Percentiles rank a stretch among this genome's conserved stretches.
Conservation (phyloP, 1,284 basidiomycete genomes). For the Austroboletus rostrupii region DNA sequence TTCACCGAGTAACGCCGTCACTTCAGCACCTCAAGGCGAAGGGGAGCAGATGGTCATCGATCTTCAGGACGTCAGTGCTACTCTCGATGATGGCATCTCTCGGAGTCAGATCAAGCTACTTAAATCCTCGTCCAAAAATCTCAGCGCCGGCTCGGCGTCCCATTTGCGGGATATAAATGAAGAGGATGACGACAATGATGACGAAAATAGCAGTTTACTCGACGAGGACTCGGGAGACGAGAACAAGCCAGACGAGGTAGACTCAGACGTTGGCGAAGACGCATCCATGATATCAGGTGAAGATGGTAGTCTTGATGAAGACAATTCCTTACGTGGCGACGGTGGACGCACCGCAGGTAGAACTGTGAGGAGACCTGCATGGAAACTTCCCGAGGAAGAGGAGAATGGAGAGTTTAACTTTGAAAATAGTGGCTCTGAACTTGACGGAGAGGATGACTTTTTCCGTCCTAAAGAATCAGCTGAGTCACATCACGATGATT, state of each 20-base stretch:
- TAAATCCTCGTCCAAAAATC: slow-evolving; percentile 67
- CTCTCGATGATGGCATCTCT: slow-evolving; percentile 82
- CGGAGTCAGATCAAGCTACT: slow-evolving; percentile 85
- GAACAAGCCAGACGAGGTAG: slow-evolving; percentile 24
- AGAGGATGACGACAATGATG: slow-evolving; percentile 20
- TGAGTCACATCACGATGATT: slow-evolving; percentile 46
- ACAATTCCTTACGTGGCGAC: slow-evolving; percentile 21
- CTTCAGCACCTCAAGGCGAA: slow-evolving; percentile 66
- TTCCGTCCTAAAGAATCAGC: slow-evolving; percentile 56
- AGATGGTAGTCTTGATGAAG: slow-evolving; percentile 13
- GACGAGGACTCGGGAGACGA: slow-evolving; percentile 24
- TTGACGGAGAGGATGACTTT: slow-evolving; percentile 66
- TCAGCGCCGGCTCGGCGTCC: slow-evolving; percentile 32
- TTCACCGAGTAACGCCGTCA: slow-evolving; percentile 11
- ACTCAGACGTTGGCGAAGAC: slow-evolving; percentile 25
- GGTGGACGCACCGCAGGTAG: slow-evolving; percentile 49
- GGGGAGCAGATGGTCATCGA: slow-evolving; percentile 98
- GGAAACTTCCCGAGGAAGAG: slow-evolving; percentile 34
- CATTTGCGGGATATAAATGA: slow-evolving; percentile 30
- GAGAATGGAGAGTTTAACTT: slow-evolving; percentile 54
- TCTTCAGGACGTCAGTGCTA: slow-evolving; percentile 82
- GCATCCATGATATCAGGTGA: neutral
- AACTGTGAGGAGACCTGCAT: slow-evolving; percentile 39
- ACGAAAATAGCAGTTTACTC: slow-evolving; percentile 2
- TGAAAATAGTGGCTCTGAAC: slow-evolving; percentile 78